Conservation (phyloP, 768 basidiomycete species). For the Pisolithus tinctorius region DNA sequence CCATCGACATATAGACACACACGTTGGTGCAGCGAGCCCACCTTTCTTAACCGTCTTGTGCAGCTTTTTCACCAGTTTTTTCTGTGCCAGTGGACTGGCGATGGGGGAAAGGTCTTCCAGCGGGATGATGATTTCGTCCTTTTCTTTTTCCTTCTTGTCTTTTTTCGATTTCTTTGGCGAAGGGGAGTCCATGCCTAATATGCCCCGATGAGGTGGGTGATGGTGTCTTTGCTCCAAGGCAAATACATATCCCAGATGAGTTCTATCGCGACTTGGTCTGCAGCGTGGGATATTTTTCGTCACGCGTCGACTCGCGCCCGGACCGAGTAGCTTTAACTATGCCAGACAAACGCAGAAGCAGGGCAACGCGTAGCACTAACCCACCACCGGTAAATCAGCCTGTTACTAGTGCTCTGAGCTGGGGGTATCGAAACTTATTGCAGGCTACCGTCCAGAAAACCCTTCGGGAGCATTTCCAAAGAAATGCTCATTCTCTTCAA, state of each 20-base stretch:
- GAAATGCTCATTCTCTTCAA: neutral
- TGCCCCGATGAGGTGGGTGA: conserved; percentile 20
- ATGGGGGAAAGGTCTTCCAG: conserved; percentile 88
- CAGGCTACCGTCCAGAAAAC: conserved; percentile 21
- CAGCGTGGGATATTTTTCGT: conserved; percentile 3
- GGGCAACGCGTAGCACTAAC: conserved; percentile 7
- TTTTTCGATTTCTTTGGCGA: conserved; percentile 56
- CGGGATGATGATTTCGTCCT: conserved; percentile 55
- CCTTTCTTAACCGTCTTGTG: conserved; percentile 95
- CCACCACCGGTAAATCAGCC: conserved; percentile 11
- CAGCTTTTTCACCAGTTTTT: conserved; percentile 89
- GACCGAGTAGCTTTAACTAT: conserved; percentile 8
- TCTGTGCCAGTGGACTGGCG: conserved; percentile 87
- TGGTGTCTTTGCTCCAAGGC: conserved; percentile 5
- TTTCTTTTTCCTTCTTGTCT: conserved; percentile 62
- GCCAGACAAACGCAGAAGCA: conserved; percentile 20
- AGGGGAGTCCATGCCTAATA: conserved; percentile 22
- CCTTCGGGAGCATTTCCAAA: conserved; percentile 21
- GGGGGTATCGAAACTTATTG: conserved; percentile 3
- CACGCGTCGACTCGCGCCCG: conserved; percentile 21
- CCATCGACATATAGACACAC: neutral
- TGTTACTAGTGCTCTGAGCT: conserved; percentile 2
- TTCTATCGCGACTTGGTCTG: neutral
- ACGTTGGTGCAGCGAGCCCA: conserved; percentile 18
- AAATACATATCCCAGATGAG: neutral